Conservation (phyloP, 805 yeast genomes). For the Suhomyces canberraensis region DNA sequence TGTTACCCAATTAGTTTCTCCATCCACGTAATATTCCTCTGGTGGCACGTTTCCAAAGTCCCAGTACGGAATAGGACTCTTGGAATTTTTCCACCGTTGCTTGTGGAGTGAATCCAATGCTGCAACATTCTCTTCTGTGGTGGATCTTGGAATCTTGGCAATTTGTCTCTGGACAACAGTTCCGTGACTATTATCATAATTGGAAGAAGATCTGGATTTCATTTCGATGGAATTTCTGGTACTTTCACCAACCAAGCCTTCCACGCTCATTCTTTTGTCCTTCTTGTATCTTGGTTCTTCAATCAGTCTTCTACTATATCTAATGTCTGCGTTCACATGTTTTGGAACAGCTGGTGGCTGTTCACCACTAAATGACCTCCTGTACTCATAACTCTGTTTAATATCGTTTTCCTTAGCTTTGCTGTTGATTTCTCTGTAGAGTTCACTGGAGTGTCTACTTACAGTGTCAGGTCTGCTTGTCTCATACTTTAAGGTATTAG, state of each 20-base stretch:
- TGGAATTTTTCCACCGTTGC: not conserved
- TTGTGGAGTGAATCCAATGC: conserved; percentile 7
- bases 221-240: not conserved
- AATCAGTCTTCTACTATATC: not conserved
- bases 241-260: too few relatives aligned
- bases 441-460: not conserved
- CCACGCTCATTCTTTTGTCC: too few relatives aligned
- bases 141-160: not conserved
- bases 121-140: conserved; percentile 3
- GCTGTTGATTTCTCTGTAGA: too few relatives aligned
- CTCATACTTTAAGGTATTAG: not conserved
- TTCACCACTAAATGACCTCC: too few relatives aligned
- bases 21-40: conserved; percentile 17
- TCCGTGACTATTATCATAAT: not conserved
- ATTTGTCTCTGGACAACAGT: not conserved
- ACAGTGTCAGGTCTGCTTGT: not conserved
- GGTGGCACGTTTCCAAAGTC: conserved; percentile 8
- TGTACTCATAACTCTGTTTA: too few relatives aligned
- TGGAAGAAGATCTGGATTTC: not conserved
- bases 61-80: conserved; percentile 3
- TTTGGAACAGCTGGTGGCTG: too few relatives aligned
- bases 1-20: conserved; percentile 21
- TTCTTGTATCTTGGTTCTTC: not conserved
- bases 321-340: too few relatives aligned
- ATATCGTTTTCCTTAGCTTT: too few relatives aligned